Base-by-base conservation (phyloP, 352 stramenopile species). In the Sclerospora graminicola region DNA sequence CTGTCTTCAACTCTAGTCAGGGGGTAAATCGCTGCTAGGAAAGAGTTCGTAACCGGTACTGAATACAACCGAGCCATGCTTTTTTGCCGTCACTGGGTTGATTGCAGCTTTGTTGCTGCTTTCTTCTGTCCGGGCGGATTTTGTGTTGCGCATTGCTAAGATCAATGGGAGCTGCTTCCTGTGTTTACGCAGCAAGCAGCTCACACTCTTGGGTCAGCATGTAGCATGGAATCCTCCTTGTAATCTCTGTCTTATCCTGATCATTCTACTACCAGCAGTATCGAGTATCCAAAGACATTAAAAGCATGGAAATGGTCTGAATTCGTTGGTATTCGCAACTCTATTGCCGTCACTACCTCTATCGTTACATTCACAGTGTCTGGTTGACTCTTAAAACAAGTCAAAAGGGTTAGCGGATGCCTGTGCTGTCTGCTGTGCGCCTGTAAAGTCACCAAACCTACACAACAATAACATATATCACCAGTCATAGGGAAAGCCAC, bases 101-200 rank as follows among this genome's bases (percentile, higher is more conserved):
- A 93, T 74, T 38, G 67, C 66, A 76, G 54, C 45, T 29, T 56
- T 36, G 57, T 66, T 60, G 59, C 60, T 82, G 73, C 68, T 59
- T 80, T 93, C 81, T 93, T 93, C 81, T 84, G 81, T 93, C 81
- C 81, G 81, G 81, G 81, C 81, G 81, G 78, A 68, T 88, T 90
- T 88, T 84, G 66, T 88, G 76, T 75, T 70, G 41, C 48, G 51
- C 51, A 58, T 53, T 40, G 51, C 48, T 31, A 54, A 58, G 44
- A 46, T 48, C 44, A 24, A 23, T 15, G 24, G 31, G 4, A 15
- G 28, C 5, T 44, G 9, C 23, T 48, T 39, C 32, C 19, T 41
- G 42, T 21, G 33, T 15, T 11, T n/a, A n/a, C n/a, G 18, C 41
- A 41, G 29, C n/a, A 33, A 47, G 23, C 19, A 41, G 29, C 39